Percentiles rank a stretch among this genome's conserved stretches.
phyloP scores from a whole-genome alignment of 1,284 basidiomycete species.

The Mycosarcoma maydis region DNA sequence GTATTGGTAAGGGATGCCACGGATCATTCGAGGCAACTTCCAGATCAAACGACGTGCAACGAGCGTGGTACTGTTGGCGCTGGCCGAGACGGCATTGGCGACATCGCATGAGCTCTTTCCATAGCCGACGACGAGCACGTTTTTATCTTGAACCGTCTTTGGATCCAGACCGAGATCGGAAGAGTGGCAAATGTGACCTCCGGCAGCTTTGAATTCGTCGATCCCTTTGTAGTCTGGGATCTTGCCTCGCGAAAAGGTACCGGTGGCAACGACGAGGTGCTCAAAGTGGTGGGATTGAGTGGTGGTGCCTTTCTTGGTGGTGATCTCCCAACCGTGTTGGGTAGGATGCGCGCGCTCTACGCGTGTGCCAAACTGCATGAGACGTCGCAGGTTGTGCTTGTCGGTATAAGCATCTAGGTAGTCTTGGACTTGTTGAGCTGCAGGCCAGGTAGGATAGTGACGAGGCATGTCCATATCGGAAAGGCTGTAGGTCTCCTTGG shows the following conservation, averaged over 20 bases:
- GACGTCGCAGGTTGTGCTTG: conserved; percentile 37
- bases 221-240: conserved; percentile 51
- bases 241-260: conserved; percentile 48
- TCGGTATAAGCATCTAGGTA: conserved; percentile 49
- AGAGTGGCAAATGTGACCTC: conserved; percentile 52
- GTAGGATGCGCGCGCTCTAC: conserved; percentile 33
- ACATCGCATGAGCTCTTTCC: conserved; percentile 59
- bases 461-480: conserved; percentile 57
- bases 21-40: conserved; percentile 54
- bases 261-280: conserved; percentile 52
- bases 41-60: conserved; percentile 57
- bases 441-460: conserved; percentile 54
- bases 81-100: conserved; percentile 48
- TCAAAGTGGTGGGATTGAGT: conserved; percentile 10
- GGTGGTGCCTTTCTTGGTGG: conserved; percentile 4
- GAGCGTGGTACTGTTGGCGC: conserved; percentile 38
- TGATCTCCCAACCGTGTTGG: conserved; percentile 23
- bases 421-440: conserved; percentile 54
- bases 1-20: conserved; percentile 55
- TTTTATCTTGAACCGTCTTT: conserved; percentile 36
- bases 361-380: conserved; percentile 40
- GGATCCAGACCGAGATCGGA: conserved; percentile 29
- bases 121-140: conserved; percentile 56
- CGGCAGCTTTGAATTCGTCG: conserved; percentile 37
- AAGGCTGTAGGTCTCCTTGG: conserved; percentile 57